phyloP scores from a whole-genome alignment of 2,329 filamentous ascomycete genomes.

The Alternaria sp. region DNA sequence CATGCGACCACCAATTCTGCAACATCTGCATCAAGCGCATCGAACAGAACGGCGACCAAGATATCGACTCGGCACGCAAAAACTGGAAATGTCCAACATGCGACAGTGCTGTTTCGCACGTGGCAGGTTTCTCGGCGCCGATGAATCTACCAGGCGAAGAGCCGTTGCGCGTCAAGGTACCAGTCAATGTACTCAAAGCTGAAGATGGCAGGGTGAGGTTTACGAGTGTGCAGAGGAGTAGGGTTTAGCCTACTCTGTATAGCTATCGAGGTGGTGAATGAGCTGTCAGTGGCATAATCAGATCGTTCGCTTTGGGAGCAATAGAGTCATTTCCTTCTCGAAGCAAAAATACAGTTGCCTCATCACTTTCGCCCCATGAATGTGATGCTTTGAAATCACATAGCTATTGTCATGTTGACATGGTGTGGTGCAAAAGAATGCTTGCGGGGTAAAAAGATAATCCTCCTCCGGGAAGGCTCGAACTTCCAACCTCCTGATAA shows the following conservation, averaged over 20 bases:
- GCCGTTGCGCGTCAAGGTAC: neutral
- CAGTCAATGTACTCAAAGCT: neutral
- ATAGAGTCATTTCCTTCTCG: accelerated
- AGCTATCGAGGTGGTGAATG: neutral
- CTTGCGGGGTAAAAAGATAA: neutral
- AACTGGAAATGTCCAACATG: neutral
- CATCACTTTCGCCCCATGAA: neutral
- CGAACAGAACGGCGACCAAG: neutral
- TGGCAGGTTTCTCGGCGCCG: neutral
- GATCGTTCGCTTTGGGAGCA: neutral
- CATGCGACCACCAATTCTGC: neutral
- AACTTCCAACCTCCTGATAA: constrained; percentile 33
- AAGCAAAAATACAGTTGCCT: neutral
- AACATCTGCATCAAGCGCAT: neutral
- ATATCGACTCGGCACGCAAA: neutral
- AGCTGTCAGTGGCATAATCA: neutral
- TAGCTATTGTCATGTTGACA: neutral
- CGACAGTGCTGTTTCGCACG: neutral
- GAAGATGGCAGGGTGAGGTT: neutral
- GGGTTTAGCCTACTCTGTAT: neutral
- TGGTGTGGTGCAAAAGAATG: neutral
- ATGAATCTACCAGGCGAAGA: constrained; percentile 2
- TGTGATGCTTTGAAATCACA: neutral
- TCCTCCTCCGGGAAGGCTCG: constrained; percentile 34
- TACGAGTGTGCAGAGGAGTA: neutral